A percentile compares a stretch with the other conserved stretches of the same genome.
Conservation (phyloP, 495 filamentous ascomycete species). For the Aspergillus cristatus region DNA sequence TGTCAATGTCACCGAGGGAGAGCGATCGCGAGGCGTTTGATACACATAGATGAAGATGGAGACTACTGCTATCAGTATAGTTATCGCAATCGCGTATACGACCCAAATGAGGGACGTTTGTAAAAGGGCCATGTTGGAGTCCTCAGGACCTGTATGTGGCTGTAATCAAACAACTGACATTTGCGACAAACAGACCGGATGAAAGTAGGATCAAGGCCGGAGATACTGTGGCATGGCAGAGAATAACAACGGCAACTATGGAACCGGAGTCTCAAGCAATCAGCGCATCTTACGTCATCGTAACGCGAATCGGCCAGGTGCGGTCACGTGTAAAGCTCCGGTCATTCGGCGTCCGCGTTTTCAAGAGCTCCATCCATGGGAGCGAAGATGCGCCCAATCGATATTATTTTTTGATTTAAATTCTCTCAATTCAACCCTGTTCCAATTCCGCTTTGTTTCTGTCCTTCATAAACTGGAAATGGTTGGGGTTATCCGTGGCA, state of each 20-base stretch:
- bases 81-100: constrained; percentile 74
- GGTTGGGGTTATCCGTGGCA: constrained; percentile 5
- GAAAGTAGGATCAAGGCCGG: too few species aligned
- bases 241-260: too few species aligned
- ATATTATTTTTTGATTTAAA: background rate
- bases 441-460: background rate
- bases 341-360: background rate
- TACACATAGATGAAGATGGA: constrained; percentile 78
- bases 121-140: constrained; percentile 53
- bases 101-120: constrained; percentile 86
- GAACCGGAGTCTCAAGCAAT: background rate
- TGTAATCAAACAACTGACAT: too few species aligned
- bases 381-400: background rate
- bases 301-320: background rate
- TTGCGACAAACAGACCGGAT: too few species aligned
- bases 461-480: constrained; percentile 6
- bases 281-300: constrained; percentile 15
- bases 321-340: background rate
- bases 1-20: constrained; percentile 66
- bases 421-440: constrained; percentile 1
- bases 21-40: constrained; percentile 80
- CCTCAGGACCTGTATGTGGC: background rate
- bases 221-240: too few species aligned
- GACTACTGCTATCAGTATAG: constrained; percentile 58
- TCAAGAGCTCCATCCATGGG: background rate